A percentile compares a stretch with the other conserved stretches of the same genome.
These are phyloP conservation scores for Diaporthe aspalathi DNA, from an alignment of 2,329 filamentous ascomycete species.

Conservation along the genomic window DNA sequence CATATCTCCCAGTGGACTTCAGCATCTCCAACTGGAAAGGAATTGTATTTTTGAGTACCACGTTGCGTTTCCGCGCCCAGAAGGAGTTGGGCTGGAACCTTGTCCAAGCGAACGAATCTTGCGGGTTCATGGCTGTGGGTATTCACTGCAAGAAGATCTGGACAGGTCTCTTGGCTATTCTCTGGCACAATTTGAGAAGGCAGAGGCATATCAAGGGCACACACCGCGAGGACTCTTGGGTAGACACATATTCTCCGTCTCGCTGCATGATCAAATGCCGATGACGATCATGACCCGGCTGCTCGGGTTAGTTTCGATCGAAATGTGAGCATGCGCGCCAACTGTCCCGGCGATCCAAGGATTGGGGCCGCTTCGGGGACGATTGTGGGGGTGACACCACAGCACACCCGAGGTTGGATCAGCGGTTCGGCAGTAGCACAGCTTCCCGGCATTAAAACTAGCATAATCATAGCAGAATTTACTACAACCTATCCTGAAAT, in stretches of 20 bases:
- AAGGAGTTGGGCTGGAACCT: conserved; percentile 31
- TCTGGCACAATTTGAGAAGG: background rate
- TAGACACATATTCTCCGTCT: background rate
- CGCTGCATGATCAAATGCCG: background rate
- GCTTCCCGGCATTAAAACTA: background rate
- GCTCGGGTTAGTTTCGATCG: conserved; percentile 21
- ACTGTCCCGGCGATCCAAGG: background rate
- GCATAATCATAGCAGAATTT: background rate
- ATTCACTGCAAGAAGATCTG: background rate
- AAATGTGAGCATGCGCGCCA: background rate
- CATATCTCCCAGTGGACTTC: conserved; percentile 61
- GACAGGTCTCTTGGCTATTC: background rate
- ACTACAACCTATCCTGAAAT: background rate
- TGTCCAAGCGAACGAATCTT: conserved; percentile 35
- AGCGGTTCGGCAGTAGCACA: background rate
- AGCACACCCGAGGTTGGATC: background rate
- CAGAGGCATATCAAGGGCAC: background rate
- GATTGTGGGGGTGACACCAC: conserved; percentile 32
- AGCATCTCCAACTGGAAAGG: conserved; percentile 37
- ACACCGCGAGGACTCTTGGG: background rate
- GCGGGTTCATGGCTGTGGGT: conserved; percentile 26
- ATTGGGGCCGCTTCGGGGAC: background rate
- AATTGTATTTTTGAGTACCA: conserved; percentile 33
- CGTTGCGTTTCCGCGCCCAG: conserved; percentile 36
- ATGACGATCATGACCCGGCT: conserved; percentile 2